Conservation (phyloP, 192 early-diverging fungal genomes). For the Geranomyces variabilis region DNA sequence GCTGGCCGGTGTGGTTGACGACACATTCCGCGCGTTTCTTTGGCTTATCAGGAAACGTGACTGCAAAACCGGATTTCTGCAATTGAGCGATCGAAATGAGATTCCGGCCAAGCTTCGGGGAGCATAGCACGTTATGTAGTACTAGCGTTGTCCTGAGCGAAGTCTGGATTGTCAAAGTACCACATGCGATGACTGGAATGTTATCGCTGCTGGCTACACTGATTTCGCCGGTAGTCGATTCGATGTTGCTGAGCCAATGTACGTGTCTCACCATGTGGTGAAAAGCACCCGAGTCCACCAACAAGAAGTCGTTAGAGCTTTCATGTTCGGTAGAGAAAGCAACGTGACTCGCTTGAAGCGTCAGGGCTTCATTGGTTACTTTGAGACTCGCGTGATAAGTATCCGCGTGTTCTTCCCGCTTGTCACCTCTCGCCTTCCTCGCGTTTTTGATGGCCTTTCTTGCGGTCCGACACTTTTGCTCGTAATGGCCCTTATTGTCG, state of each 20-base stretch:
- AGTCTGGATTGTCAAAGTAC: not conserved
- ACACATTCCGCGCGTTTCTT: not conserved
- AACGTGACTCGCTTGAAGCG: not conserved
- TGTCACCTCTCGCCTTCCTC: not conserved
- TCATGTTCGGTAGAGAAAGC: not conserved
- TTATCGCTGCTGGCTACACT: not conserved
- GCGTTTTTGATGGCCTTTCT: too few species aligned
- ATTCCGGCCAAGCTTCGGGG: slow-evolving; percentile 1
- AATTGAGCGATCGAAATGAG: not conserved
- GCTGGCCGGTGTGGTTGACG: not conserved
- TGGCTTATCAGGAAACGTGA: not conserved
- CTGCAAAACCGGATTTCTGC: not conserved
- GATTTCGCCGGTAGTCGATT: not conserved
- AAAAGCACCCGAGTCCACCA: not conserved
- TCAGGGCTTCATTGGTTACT: too few species aligned
- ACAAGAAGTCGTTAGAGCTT: not conserved
- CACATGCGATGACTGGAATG: not conserved
- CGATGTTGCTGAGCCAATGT: not conserved
- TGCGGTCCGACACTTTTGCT: too few species aligned
- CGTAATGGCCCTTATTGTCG: too few species aligned
- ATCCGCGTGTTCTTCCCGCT: not conserved
- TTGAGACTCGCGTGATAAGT: too few species aligned
- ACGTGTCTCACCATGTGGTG: not conserved
- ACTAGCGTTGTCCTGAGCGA: not conserved
- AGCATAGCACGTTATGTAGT: not conserved